A percentile compares a stretch with the other conserved stretches of the same genome.
Evolutionary conservation across 2,329 filamentous ascomycete species (phyloP).

Genomic region (Hymenoscyphus linearis): DNA sequence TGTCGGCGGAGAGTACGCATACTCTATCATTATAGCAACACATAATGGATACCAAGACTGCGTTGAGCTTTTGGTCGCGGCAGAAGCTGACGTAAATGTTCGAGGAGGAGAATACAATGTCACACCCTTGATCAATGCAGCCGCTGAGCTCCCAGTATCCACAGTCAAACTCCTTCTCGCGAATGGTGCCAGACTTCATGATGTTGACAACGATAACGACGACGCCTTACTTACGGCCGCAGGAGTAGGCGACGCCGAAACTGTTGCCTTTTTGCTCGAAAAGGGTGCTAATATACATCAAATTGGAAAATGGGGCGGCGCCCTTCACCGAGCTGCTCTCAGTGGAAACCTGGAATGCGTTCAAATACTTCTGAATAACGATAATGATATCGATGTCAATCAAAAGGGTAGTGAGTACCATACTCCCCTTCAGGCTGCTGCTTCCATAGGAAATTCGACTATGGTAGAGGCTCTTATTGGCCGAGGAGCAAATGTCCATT

Average conservation of each 20-base stretch:
- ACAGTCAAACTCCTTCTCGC: neutral
- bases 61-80: neutral
- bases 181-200: neutral
- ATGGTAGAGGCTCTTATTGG: neutral
- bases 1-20: neutral
- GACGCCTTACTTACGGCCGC: neutral
- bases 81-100: neutral
- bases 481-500: slow-evolving; percentile 2
- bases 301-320: slow-evolving; percentile 3
- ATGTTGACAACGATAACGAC: slow-evolving; percentile 1
- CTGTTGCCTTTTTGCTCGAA: neutral
- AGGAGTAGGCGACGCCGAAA: neutral
- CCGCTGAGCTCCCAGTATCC: neutral
- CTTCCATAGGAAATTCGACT: neutral
- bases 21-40: neutral
- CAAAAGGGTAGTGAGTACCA: neutral
- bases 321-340: neutral
- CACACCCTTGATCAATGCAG: neutral
- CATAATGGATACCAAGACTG: neutral
- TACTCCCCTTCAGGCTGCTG: neutral
- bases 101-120: neutral
- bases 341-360: neutral
- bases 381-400: slow-evolving; percentile 4
- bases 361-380: neutral
- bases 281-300: slow-evolving; percentile 3